Evolutionary conservation across 257 asterid species (phyloP).

Genomic region (Leonotis leonurus): DNA sequence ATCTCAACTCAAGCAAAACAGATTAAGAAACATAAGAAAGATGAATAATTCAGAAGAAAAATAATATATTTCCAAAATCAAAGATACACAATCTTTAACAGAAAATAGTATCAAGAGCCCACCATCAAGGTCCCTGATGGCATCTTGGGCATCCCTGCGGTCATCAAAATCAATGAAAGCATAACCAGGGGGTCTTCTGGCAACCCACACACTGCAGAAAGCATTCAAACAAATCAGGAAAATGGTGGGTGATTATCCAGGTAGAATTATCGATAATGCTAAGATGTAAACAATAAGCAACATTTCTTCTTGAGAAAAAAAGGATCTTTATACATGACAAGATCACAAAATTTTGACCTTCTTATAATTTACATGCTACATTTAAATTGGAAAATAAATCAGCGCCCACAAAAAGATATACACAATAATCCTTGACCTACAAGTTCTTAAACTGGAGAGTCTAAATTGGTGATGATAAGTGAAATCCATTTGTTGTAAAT

Average conservation of each 20-base stretch:
- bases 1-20: neutral
- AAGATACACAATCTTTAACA: too few species aligned
- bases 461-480: neutral
- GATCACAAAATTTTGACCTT: too few species aligned
- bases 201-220: conserved; percentile 89
- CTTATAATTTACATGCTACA: too few species aligned
- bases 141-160: conserved; percentile 88
- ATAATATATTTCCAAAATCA: too few species aligned
- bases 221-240: neutral
- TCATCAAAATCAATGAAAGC: conserved; percentile 93
- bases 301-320: too few species aligned
- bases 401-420: neutral
- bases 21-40: neutral
- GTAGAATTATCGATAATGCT: too few species aligned
- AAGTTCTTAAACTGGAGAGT: too few species aligned
- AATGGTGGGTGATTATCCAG: neutral
- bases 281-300: too few species aligned
- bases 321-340: neutral
- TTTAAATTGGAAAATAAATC: neutral
- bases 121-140: conserved; percentile 82
- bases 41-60: too few species aligned
- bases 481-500: neutral
- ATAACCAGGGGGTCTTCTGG: conserved; percentile 93
- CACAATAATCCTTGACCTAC: neutral
- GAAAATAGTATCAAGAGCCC: neutral